Conservation (phyloP, 805 yeast genomes). For the Osmozyma mogii region DNA sequence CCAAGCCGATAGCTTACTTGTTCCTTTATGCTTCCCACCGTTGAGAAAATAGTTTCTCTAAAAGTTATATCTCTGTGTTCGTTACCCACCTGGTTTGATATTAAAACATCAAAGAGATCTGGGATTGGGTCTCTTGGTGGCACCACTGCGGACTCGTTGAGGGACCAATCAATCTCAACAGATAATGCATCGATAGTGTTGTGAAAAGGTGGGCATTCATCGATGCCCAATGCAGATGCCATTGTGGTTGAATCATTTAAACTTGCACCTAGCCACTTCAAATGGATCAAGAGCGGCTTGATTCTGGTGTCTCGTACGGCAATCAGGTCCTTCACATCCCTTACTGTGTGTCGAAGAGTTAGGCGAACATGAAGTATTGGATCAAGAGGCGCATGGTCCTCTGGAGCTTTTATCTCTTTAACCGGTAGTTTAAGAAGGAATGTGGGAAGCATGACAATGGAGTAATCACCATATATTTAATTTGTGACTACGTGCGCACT, state of each 20-base stretch:
- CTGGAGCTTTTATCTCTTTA: slow-evolving; percentile 2
- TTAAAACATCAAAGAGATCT: slow-evolving; percentile 19
- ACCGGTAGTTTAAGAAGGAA: slow-evolving; percentile 11
- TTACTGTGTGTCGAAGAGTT: slow-evolving; percentile 18
- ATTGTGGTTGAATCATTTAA: slow-evolving; percentile 9
- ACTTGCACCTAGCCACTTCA: slow-evolving; percentile 8
- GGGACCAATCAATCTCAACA: slow-evolving; percentile 18
- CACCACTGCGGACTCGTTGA: slow-evolving; percentile 12
- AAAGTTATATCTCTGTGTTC: slow-evolving; percentile 5
- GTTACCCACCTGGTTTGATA: slow-evolving; percentile 4
- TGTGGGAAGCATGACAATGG: slow-evolving; percentile 13
- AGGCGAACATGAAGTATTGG: too few relatives aligned
- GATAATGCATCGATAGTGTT: slow-evolving; percentile 2
- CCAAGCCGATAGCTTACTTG: slow-evolving; percentile 9
- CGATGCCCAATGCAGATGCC: slow-evolving; percentile 7
- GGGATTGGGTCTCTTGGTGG: slow-evolving; percentile 19
- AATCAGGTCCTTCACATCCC: slow-evolving; percentile 19
- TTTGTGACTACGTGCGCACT: slow-evolving; percentile 1
- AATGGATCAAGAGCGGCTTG: slow-evolving; percentile 18
- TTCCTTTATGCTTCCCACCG: slow-evolving; percentile 14
- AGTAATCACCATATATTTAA: background rate
- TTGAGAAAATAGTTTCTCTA: slow-evolving; percentile 16
- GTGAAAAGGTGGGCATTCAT: slow-evolving; percentile 3
- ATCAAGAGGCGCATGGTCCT: slow-evolving; percentile 6
- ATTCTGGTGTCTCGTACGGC: slow-evolving; percentile 15